phyloP scores from a whole-genome alignment of 2,329 filamentous ascomycete species.

The Chaetomium sp. region DNA sequence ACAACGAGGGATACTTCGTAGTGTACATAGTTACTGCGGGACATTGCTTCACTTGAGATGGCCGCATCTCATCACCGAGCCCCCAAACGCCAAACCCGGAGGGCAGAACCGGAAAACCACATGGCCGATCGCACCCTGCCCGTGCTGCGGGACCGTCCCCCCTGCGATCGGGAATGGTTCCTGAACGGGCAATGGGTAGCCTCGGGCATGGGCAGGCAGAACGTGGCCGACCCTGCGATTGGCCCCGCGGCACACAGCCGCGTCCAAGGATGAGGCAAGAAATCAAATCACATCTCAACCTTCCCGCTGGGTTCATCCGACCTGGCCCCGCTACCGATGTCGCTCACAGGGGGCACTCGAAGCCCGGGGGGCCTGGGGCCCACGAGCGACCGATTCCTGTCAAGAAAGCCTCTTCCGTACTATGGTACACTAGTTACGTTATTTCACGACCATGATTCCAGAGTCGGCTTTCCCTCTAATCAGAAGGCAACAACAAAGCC shows the following conservation, averaged over 20 bases:
- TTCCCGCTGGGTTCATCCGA: slow-evolving; percentile 22
- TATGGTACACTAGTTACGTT: too few species aligned
- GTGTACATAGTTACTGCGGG: too few species aligned
- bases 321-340: slow-evolving; percentile 16
- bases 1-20: too few species aligned
- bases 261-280: slow-evolving; percentile 22
- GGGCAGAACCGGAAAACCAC: slow-evolving; percentile 2
- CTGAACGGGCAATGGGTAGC: slow-evolving; percentile 15
- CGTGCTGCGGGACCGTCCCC: slow-evolving; percentile 4
- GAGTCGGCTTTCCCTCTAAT: too few species aligned
- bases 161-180: slow-evolving; percentile 21
- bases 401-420: too few species aligned
- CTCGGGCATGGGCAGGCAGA: background rate
- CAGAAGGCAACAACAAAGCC: too few species aligned
- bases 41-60: too few species aligned
- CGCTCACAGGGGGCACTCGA: slow-evolving; percentile 1
- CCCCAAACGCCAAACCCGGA: background rate
- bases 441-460: too few species aligned
- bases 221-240: slow-evolving; percentile 14
- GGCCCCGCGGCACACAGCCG: slow-evolving; percentile 19
- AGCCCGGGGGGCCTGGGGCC: too few species aligned
- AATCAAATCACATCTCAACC: slow-evolving; percentile 23
- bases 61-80: background rate
- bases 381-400: too few species aligned
- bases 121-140: slow-evolving; percentile 10